A percentile compares a stretch with the other conserved stretches of the same genome.
Evolutionary conservation across 2,329 filamentous ascomycete species (phyloP).

Genomic region (Fusarium coicis): DNA sequence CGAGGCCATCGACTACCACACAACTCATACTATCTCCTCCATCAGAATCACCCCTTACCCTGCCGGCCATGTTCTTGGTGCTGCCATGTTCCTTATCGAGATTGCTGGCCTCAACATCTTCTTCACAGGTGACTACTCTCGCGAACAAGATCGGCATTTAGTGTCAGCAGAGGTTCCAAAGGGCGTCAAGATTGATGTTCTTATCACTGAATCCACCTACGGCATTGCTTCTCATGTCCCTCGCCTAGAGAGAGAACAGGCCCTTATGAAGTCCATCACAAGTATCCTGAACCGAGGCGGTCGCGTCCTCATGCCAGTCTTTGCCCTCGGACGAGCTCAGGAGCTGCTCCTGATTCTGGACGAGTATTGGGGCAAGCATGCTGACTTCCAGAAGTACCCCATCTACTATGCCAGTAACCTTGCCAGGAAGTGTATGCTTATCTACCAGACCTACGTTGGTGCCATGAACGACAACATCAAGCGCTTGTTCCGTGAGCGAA

Average conservation of each 20-base stretch:
- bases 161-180: conserved; percentile 92
- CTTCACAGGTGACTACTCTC: conserved; percentile 97
- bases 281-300: conserved; percentile 90
- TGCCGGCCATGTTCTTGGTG: conserved; percentile 96
- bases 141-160: conserved; percentile 94
- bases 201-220: conserved; percentile 98
- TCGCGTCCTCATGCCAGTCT: conserved; percentile 92
- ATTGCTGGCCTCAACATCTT: conserved; percentile 97
- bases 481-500: conserved; percentile 88
- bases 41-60: conserved; percentile 98
- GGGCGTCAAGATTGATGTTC: conserved; percentile 90
- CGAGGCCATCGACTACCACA: conserved; percentile 98
- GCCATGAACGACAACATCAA: conserved; percentile 99
- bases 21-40: conserved; percentile 95
- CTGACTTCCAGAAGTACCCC: conserved; percentile 87
- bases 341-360: conserved; percentile 94
- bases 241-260: conserved; percentile 88
- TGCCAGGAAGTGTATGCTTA: conserved; percentile 96
- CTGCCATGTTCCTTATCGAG: conserved; percentile 97
- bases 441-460: conserved; percentile 97
- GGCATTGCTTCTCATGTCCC: conserved; percentile 95
- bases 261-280: conserved; percentile 95
- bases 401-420: conserved; percentile 98
- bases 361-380: conserved; percentile 94
- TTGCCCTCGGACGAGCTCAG: conserved; percentile 92